Base-by-base conservation (phyloP, 495 filamentous ascomycete genomes). In the Penicillium paradoxum region DNA sequence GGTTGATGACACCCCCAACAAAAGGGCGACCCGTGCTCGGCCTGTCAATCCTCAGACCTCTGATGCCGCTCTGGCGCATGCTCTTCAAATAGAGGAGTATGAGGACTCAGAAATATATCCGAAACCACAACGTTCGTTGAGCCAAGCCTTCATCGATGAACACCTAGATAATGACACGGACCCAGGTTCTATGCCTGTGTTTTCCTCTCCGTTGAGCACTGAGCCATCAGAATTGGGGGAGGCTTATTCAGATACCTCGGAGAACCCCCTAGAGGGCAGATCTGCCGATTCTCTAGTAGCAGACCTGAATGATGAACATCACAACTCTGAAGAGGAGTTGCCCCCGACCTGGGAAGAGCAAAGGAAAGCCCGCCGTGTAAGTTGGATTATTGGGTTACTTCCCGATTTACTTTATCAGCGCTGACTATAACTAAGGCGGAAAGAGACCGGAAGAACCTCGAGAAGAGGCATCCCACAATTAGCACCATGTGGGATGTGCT, bases 401-500 rank as follows among this genome's bases (percentile, higher is more conserved):
- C 19, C n/a, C 5, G 14, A 19, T 4, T 13, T 38, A 5, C 10
- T 19, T 50, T 19, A 5, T 14, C 2, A 33, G 34, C 25, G 33
- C 50, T 65, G 21, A 66, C 21, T 22, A 6, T 13, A 33, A 24
- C 40, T 2, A 53, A 73, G 72, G 68, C 54, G 18, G 65, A 59
- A n/a, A 73, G 65, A 59, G 82, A 86, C 57, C 78, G 84, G 15
- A 67, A 70, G 51, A 85, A 83, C 49, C 82, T 97, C 6, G 87
- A 91, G 60, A 68, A 73, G 7, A 73, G 85, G 33, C 93, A 98
- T 67, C 90, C 93, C 1, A 77, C 79, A 32, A 76, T 98, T 36
- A 67, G 59, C 18, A 89, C 83, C 0, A 93, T 97, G 86, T 98
- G 91, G 91, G 69, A 80, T 4, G 80, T 86, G 25, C 78, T 97